Conservation (phyloP, 352 stramenopile genomes). For the Phytophthora citrophthora region DNA sequence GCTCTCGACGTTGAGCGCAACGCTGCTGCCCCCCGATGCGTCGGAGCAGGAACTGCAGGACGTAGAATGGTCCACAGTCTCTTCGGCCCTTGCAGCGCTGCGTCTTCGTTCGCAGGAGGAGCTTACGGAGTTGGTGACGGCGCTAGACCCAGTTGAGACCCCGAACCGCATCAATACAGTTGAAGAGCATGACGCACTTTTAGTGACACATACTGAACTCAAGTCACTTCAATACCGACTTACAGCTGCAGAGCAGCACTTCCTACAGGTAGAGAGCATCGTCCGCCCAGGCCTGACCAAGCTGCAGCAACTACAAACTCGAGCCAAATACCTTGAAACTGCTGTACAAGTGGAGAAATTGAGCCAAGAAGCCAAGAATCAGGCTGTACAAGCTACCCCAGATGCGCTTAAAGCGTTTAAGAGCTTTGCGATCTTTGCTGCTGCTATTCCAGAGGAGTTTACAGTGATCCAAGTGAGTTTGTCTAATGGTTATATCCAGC, state of each 20-base stretch:
- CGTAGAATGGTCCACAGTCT: constrained; percentile 29
- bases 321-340: constrained; percentile 50
- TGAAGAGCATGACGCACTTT: constrained; percentile 25
- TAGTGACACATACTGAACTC: constrained; percentile 19
- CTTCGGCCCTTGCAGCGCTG: constrained; percentile 19
- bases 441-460: constrained; percentile 52
- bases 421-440: constrained; percentile 43
- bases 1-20: constrained; percentile 24
- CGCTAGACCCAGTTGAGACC: constrained; percentile 8
- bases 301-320: constrained; percentile 45
- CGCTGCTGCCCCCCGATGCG: constrained; percentile 21
- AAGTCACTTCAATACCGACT: constrained; percentile 29
- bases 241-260: constrained; percentile 47
- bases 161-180: constrained; percentile 1
- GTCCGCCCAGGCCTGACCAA: constrained; percentile 37
- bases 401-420: constrained; percentile 56
- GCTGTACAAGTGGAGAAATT: constrained; percentile 63
- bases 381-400: constrained; percentile 47
- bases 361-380: constrained; percentile 46
- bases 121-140: constrained; percentile 23
- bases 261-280: constrained; percentile 49
- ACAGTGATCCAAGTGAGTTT: constrained; percentile 49
- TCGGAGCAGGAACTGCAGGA: constrained; percentile 21
- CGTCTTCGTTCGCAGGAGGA: constrained; percentile 23
- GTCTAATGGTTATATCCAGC: no score